Evolutionary conservation across 2,329 filamentous ascomycete species (phyloP), one percentile per base, ranked within the genome.

Genomic region (Penicillium olsonii): DNA sequence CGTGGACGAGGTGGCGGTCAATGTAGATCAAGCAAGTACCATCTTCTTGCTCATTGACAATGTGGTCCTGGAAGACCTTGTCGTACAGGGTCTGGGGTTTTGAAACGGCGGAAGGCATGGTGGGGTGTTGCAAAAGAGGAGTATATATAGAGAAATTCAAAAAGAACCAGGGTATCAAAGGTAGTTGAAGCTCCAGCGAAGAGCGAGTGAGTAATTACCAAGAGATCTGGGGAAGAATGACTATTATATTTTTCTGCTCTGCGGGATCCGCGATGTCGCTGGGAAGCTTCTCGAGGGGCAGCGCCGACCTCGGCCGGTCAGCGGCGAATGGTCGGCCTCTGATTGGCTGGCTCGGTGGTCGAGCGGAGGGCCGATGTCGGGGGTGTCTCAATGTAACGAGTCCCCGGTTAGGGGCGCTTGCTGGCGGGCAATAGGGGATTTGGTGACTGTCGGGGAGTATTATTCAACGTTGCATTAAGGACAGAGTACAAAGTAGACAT

Each of bases 1-100:
- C 94, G 72, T 99, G 94, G 55, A 97, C 92, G 55, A 99, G 82
- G 80, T 99, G 94, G 72, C 94, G 84, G 76, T 95, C 90, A 68
- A 97, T 97, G 72, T 97, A 97, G 52, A 97, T 81, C 58, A 96
- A 78, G 64, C 95, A 80, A 50, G 92, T 96, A 74, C 92, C 92
- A 75, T 97, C 92, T 48, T 90, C 84, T 81, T 92, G 90, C 83
- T 95, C 88, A 67, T 96, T 90, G 68, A 99, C 92, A 65, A 97
- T 87, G 73, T 99, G 94, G 77, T 87, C 87, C 65, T 90, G 84
- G 66, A 97, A 87, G 74, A 97, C 92, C 85, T 97, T 97, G 82
- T 97, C 92, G 77, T 97, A 97, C 68, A 96, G 82, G 63, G 92
- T 96, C 75, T 86, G 86, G 47, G 89, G 90, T 58, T 79, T 81